Base-by-base conservation (phyloP, 371 early-diverging fungal genomes). In the Choanephora cucurbitarum region DNA sequence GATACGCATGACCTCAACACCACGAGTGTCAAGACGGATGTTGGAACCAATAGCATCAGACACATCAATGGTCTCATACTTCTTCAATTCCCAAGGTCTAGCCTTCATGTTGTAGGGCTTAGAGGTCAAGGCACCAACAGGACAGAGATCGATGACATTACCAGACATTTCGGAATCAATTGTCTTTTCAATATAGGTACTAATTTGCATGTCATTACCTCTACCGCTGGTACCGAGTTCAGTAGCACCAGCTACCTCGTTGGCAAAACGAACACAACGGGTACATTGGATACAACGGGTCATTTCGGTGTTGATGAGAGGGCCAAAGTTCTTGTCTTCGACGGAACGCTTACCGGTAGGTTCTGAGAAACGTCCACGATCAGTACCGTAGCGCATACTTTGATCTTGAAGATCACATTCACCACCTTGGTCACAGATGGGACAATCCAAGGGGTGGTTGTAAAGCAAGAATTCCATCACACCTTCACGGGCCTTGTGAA, bases 241-340 rank as follows among this genome's bases (percentile, higher is more conserved):
- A 59, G 85, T 86, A 42, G 91, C 93, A 43, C 98, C 98, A 44
- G 97, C 98, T 41, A 98, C 90, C 76, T 98, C 98, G 80, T 95
- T 98, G 44, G 97, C 91, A 57, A 98, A 98, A 62, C 98, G 91
- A 55, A 98, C 98, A 69, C 98, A 98, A 61, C 98, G 91, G 21
- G 98, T 98, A 88, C 98, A 98, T 70, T 98, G 98, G 76, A 98
- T 98, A 83, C 98, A 98, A 59, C 98, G 89, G 37, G 91, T 98
- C 98, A 98, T 98, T 48, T 84, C 84, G 21, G 97, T 98, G 75
- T 93, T 93, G 65, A 98, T 91, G 54, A 98, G 80, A 44, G 98
- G 98, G 21, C 98, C 98, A 64, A 98, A 77, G 72, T 97, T 83
- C 83, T 98, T 98, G 81, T 98, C 94, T 76, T 96, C 98, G 13